Evolutionary conservation across 2,329 filamentous ascomycete species (phyloP), one percentile per base, ranked within the genome.

Genomic region (Talaromyces amestolkiae): DNA sequence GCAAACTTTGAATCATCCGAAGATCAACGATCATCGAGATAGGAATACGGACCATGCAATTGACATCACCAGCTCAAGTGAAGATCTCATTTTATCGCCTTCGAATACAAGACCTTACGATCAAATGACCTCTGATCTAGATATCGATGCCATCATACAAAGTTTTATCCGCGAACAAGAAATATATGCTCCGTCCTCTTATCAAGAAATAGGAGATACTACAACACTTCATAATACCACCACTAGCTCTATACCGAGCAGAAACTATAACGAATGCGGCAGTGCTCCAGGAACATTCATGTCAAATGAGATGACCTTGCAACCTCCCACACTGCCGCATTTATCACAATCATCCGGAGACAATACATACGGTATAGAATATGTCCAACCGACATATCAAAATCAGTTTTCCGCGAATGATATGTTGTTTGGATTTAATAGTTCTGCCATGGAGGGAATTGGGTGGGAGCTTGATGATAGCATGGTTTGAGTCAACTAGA

Each of bases 121-220:
- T 13, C 54, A 41, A 13, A 15, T 59, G 22, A 68, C 63, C 15
- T 74, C 77, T 1, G 76, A 74, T 22, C 69, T 80, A n/a, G 77
- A 80, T 56, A 77, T 80, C 24, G 77, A 80, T 59, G 76, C 77
- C 45, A 79, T 80, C 39, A 80, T 80, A 17, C 77, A 78, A 66
- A 80, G 78, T 66, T 80, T 80, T 59, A 76, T 77, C 39, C 73
- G 76, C 13, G 75, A 78, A 63, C 70, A 75, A 41, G 49, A 65
- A 56, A 66, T 58, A 63, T 60, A 39, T n/a, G 53, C 43, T 10
- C 35, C 39, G 22, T 43, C 47, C 6, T 22, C 31, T 7, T 53
- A 53, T 15, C 33, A 39, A 24, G 33, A 27, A 27, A 17, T 7
- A 53, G 39, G 19, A 6, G 24, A 51, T 13, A 51, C 4, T 31